Percentiles rank a stretch among this genome's conserved stretches.
phyloP scores from a whole-genome alignment of 345 rosid genomes.

The Lagerstroemia speciosa region DNA sequence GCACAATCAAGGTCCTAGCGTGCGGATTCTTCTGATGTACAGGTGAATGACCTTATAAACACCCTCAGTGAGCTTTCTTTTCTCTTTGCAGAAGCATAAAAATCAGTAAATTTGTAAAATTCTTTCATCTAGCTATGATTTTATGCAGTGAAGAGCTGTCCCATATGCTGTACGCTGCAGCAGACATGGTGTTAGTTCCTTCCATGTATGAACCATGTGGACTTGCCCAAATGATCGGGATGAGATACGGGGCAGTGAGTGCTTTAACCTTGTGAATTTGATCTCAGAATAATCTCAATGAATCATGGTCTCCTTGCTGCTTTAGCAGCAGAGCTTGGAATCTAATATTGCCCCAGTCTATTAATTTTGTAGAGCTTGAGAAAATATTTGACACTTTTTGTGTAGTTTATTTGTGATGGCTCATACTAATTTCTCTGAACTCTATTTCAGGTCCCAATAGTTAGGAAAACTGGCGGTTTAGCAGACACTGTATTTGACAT shows the following conservation, averaged over 20 bases:
- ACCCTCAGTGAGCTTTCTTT: neutral
- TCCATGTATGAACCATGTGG: conserved; percentile 59
- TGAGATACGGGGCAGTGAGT: conserved; percentile 52
- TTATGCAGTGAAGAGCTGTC: conserved; percentile 45
- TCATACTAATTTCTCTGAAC: neutral
- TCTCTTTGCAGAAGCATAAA: neutral
- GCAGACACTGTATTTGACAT: conserved; percentile 52
- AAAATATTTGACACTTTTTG: neutral
- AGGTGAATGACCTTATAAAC: conserved; percentile 27
- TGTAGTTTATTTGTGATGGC: neutral
- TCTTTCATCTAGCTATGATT: conserved; percentile 3
- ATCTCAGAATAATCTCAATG: neutral
- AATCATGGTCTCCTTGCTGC: neutral
- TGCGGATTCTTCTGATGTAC: conserved; percentile 38
- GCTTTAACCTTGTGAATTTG: neutral
- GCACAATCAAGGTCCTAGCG: conserved; percentile 36
- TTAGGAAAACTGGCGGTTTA: conserved; percentile 58
- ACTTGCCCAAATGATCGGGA: conserved; percentile 58
- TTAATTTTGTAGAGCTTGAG: neutral
- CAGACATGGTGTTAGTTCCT: conserved; percentile 53
- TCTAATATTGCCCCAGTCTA: neutral
- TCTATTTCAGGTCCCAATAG: conserved; percentile 39
- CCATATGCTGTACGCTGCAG: conserved; percentile 60
- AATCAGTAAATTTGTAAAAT: neutral
- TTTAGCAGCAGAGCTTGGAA: neutral